Percentiles rank a stretch among this genome's conserved stretches.
These are phyloP conservation scores for Elongisporangium prolatum DNA, from an alignment of 352 stramenopile genomes.

Conservation along the genomic window DNA sequence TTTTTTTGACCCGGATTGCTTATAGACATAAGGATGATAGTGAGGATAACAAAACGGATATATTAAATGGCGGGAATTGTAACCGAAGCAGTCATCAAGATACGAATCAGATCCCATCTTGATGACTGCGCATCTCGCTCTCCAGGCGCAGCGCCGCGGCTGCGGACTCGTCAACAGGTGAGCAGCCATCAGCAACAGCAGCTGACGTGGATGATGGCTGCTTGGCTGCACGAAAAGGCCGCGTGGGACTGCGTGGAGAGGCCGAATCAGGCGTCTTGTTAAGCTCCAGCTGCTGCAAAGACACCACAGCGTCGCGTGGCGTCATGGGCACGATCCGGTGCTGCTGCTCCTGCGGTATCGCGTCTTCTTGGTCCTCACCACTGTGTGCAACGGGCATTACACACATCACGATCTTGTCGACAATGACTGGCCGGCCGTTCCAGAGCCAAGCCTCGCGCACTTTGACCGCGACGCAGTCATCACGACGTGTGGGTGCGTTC, in stretches of 20 bases:
- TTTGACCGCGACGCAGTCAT: constrained; percentile 38
- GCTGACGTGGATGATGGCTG: neutral
- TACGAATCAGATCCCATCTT: neutral
- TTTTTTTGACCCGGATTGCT: neutral
- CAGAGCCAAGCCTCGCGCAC: constrained; percentile 61
- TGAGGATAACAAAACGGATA: neutral
- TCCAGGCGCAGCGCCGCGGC: neutral
- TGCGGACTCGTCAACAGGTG: constrained; percentile 1
- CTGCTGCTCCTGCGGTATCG: neutral
- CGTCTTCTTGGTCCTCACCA: constrained; percentile 6
- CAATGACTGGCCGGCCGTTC: constrained; percentile 48
- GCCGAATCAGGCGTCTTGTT: neutral
- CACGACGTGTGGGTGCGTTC: constrained; percentile 18
- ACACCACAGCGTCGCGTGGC: neutral
- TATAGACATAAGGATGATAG: neutral
- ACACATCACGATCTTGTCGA: constrained; percentile 60
- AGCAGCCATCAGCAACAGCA: constrained; percentile 1
- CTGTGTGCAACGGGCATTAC: neutral
- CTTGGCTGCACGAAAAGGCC: neutral
- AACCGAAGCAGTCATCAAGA: constrained; percentile 6
- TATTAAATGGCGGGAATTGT: neutral
- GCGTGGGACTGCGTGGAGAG: neutral
- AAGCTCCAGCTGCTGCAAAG: neutral
- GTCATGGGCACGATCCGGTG: neutral
- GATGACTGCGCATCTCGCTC: constrained; percentile 2